A percentile compares a stretch with the other conserved stretches of the same genome.
Evolutionary conservation across 345 rosid species (phyloP).

Genomic region (rapeseed (Brassica napus)): Da-Ae NC_063446.1:34124501-34125000

Average conservation of each 20-base stretch:
- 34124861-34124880: slow-evolving; percentile 35
- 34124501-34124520: slow-evolving; percentile 17
- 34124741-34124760: slow-evolving; percentile 44
- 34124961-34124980: slow-evolving; percentile 58
- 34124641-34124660: slow-evolving; percentile 20
- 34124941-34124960: slow-evolving; percentile 30
- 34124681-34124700: slow-evolving; percentile 32
- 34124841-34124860: slow-evolving; percentile 25
- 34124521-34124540: background rate
- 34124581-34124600: background rate
- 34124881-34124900: slow-evolving; percentile 39
- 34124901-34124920: slow-evolving; percentile 41
- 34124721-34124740: slow-evolving; percentile 26
- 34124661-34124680: slow-evolving; percentile 24
- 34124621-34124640: background rate
- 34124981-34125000: slow-evolving; percentile 52
- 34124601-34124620: slow-evolving; percentile 9
- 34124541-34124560: background rate
- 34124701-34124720: slow-evolving; percentile 29
- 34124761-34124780: slow-evolving; percentile 37
- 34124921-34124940: slow-evolving; percentile 41
- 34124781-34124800: slow-evolving; percentile 41
- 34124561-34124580: background rate
- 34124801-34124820: slow-evolving; percentile 31
- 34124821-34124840: slow-evolving; percentile 41